Evolutionary conservation across 495 filamentous ascomycete genomes (phyloP).

Genomic region (Penicillium fimorum): DNA sequence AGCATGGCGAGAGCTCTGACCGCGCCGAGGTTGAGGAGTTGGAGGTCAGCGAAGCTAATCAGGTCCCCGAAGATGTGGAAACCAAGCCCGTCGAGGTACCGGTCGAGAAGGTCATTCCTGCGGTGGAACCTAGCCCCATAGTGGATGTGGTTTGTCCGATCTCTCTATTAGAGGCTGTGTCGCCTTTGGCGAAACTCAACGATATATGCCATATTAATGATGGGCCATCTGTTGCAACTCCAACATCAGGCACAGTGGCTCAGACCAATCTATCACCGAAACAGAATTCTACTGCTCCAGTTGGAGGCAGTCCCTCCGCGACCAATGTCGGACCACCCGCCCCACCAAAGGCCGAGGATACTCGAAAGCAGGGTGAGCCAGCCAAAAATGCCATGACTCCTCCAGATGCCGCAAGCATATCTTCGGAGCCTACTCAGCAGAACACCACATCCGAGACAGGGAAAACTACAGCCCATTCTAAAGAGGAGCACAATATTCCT

Average conservation of each 20-base stretch:
- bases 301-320: conserved; percentile 7
- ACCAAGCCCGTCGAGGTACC: conserved; percentile 5
- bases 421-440: conserved; percentile 24
- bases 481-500: conserved; percentile 33
- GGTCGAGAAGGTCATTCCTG: conserved; percentile 1
- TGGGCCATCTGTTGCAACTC: conserved; percentile 7
- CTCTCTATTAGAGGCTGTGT: conserved; percentile 15
- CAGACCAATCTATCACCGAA: conserved; percentile 13
- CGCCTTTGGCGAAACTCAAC: conserved; percentile 13
- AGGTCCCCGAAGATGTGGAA: conserved; percentile 19
- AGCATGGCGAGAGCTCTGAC: conserved; percentile 67
- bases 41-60: conserved; percentile 37
- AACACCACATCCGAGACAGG: conserved; percentile 27
- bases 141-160: conserved; percentile 18
- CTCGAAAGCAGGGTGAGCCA: conserved; percentile 23
- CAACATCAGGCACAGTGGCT: conserved; percentile 6
- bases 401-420: conserved; percentile 21
- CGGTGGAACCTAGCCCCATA: conserved; percentile 7
- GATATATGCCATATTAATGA: conserved; percentile 24
- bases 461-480: conserved; percentile 21
- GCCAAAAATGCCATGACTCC: conserved; percentile 18
- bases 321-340: conserved; percentile 11
- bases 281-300: conserved; percentile 9
- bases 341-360: conserved; percentile 19
- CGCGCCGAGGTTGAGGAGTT: conserved; percentile 54